These are phyloP conservation scores for Salix exigua DNA, from an alignment of 345 rosid species.

Conservation along the genomic window DNA sequence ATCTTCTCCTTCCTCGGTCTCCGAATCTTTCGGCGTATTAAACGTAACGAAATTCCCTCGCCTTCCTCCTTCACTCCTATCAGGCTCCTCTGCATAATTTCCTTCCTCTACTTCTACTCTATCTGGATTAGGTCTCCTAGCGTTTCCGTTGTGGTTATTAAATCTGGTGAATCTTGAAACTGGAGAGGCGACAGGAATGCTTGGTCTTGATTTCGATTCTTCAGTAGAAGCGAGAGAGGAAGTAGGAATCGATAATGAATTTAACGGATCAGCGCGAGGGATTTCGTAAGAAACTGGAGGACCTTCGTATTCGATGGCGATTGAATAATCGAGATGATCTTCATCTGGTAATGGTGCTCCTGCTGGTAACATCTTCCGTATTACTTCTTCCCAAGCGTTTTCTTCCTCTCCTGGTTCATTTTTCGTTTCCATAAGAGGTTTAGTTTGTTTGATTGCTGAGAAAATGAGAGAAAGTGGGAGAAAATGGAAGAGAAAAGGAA, in stretches of 20 bases:
- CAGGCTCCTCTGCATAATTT: neutral
- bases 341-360: constrained; percentile 25
- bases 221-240: constrained; percentile 16
- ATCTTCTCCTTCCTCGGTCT: constrained; percentile 23
- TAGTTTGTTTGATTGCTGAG: neutral
- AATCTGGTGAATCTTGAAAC: constrained; percentile 26
- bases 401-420: neutral
- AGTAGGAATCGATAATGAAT: constrained; percentile 15
- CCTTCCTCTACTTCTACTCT: neutral
- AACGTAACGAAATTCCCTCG: constrained; percentile 29
- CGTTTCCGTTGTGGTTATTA: constrained; percentile 1
- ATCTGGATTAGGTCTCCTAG: neutral
- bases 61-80: neutral
- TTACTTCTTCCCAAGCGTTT: constrained; percentile 8
- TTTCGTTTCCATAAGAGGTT: neutral
- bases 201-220: constrained; percentile 9
- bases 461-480: neutral
- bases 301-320: constrained; percentile 55
- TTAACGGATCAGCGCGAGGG: constrained; percentile 47
- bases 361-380: constrained; percentile 19
- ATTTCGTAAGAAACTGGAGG: constrained; percentile 49
- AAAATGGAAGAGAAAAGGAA: neutral
- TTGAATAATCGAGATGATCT: constrained; percentile 45
- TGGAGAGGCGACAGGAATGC: constrained; percentile 30
- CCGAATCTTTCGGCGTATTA: constrained; percentile 33